Evolutionary conservation across 768 basidiomycete species (phyloP), one percentile per base, ranked within the genome.

Genomic region (Russula foetens): DNA sequence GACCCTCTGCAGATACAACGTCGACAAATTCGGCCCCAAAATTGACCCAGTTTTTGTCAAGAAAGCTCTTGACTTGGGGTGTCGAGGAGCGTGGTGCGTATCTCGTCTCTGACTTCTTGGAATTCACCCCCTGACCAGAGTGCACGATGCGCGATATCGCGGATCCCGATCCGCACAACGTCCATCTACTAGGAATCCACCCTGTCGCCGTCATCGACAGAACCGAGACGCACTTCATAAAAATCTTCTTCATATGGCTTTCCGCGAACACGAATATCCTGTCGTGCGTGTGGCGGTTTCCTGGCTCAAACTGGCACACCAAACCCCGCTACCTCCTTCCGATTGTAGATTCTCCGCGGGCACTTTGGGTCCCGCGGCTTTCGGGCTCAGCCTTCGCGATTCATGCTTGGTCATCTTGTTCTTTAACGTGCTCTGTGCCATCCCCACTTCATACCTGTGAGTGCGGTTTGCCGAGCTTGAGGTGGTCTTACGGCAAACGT

Each of bases 261-360:
- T 75, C 75, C 6, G 68, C 68, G 7, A 76, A 77, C 63, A 71
- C 71, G 62, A 75, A 75, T 52, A 75, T 77, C 48, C 64, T 77
- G 29, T 75, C 75, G 74, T 76, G 28, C 53, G 57, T 47, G 68
- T 61, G 15, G n/a, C 26, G 4, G 46, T 14, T 43, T 31, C 15
- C n/a, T 8, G 14, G 11, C 14, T 35, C 7, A 15, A n/a, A 12
- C 14, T 12, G 21, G 14, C 19, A 24, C 15, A 3, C 33, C 15
- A 15, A 9, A 14, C 19, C 6, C 1, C 15, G 21, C 8, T 48
- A 12, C 21, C 26, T n/a, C 2, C 9, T 21, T 15, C 24, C 21
- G n/a, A n/a, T n/a, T 35, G 28, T 48, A 77, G 77, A 17, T 77
- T 79, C 64, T 79, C 77, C 19, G 69, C 78, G 7, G 80, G 80